Percentiles rank a stretch among this genome's conserved stretches.
phyloP scores from a whole-genome alignment of 306 rosid genomes.

The Myrica gale region DNA sequence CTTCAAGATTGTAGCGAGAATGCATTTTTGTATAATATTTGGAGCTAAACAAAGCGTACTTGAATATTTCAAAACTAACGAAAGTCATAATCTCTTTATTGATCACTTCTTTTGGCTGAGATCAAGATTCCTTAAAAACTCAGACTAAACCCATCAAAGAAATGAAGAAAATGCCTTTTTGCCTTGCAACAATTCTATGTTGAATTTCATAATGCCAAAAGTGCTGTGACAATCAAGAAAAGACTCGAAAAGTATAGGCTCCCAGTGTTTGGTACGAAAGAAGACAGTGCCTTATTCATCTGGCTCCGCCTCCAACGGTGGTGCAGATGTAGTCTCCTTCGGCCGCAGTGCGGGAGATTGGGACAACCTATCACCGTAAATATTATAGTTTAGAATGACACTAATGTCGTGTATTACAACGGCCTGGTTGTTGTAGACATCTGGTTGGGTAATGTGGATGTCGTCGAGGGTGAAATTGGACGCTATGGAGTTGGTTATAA shows the following conservation, averaged over 20 bases:
- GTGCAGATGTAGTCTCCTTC: background rate
- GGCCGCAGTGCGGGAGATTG: conserved; percentile 11
- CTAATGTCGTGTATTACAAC: conserved; percentile 55
- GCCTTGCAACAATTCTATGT: background rate
- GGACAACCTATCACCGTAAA: conserved; percentile 33
- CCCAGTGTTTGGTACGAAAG: conserved; percentile 24
- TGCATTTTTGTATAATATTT: background rate
- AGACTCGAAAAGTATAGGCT: conserved; percentile 29
- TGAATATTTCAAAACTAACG: background rate
- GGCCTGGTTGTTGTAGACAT: conserved; percentile 41
- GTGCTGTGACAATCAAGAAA: conserved; percentile 32
- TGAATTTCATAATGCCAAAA: conserved; percentile 23
- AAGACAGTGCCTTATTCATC: background rate
- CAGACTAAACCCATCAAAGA: background rate
- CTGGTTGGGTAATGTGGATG: conserved; percentile 43
- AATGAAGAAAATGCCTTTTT: background rate
- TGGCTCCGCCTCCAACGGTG: conserved; percentile 12
- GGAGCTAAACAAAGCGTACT: background rate
- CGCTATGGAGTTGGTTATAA: conserved; percentile 44
- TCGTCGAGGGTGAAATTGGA: conserved; percentile 55
- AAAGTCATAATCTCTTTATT: background rate
- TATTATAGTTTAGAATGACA: conserved; percentile 44
- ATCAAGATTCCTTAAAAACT: background rate
- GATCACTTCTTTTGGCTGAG: background rate
- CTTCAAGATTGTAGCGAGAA: background rate